These are phyloP conservation scores for Colletotrichum spaethianum DNA, from an alignment of 2,329 filamentous ascomycete genomes.

Conservation along the genomic window DNA sequence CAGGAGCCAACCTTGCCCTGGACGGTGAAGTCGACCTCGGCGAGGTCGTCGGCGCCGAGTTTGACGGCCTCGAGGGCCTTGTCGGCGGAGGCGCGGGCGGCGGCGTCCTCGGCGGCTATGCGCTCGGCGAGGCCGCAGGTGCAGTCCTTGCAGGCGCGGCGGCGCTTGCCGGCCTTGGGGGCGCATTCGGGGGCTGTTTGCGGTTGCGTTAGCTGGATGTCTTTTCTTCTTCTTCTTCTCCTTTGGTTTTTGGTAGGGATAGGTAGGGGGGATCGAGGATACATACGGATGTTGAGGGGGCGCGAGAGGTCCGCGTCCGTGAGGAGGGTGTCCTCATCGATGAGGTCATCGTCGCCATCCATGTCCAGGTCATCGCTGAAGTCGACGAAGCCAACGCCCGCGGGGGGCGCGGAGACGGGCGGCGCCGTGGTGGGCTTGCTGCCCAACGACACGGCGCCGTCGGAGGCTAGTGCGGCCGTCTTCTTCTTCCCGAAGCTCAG, in stretches of 20 bases:
- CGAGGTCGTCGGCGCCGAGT: slow-evolving; percentile 82
- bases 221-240: background rate
- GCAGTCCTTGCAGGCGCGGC: slow-evolving; percentile 86
- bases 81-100: slow-evolving; percentile 71
- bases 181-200: slow-evolving; percentile 82
- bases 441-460: slow-evolving; percentile 47
- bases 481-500: slow-evolving; percentile 58
- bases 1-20: slow-evolving; percentile 96
- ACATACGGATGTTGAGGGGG: slow-evolving; percentile 86
- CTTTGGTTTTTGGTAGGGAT: slow-evolving; percentile 7
- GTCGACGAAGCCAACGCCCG: slow-evolving; percentile 78
- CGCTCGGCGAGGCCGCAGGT: slow-evolving; percentile 92
- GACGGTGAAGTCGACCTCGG: slow-evolving; percentile 97
- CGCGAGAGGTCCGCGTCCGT: slow-evolving; percentile 86
- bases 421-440: slow-evolving; percentile 60
- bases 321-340: slow-evolving; percentile 91
- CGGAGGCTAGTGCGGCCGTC: slow-evolving; percentile 44
- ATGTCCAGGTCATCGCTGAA: slow-evolving; percentile 69
- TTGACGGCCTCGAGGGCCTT: slow-evolving; percentile 77
- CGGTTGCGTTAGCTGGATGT: slow-evolving; percentile 45
- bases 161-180: slow-evolving; percentile 88
- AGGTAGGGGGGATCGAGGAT: background rate
- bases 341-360: slow-evolving; percentile 83
- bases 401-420: slow-evolving; percentile 56
- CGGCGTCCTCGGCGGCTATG: slow-evolving; percentile 69